These are phyloP conservation scores for Halenospora varia DNA, from an alignment of 495 filamentous ascomycete genomes.

Conservation along the genomic window DNA sequence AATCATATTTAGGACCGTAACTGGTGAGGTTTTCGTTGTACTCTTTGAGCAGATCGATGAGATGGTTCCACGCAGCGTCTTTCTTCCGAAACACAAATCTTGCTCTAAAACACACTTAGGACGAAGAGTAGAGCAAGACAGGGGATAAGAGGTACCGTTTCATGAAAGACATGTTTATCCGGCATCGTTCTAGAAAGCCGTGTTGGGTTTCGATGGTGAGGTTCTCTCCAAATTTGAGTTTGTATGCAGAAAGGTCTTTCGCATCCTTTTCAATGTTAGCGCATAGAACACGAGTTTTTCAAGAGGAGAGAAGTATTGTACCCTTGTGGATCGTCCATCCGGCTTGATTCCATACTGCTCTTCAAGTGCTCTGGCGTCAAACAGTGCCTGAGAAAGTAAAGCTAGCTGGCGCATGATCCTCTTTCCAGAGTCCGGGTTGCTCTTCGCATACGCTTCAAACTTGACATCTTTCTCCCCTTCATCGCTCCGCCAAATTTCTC, in stretches of 20 bases:
- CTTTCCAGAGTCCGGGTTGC: slow-evolving; percentile 9
- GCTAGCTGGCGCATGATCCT: slow-evolving; percentile 16
- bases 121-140: too few species aligned
- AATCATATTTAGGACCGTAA: slow-evolving; percentile 15
- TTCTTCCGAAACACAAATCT: slow-evolving; percentile 20
- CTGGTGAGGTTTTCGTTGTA: slow-evolving; percentile 17
- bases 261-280: slow-evolving; percentile 15
- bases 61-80: slow-evolving; percentile 13
- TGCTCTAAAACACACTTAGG: too few species aligned
- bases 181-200: slow-evolving; percentile 20
- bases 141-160: too few species aligned
- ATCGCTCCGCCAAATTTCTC: slow-evolving; percentile 24
- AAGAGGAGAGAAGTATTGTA: not conserved
- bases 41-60: slow-evolving; percentile 22
- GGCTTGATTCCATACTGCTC: slow-evolving; percentile 21
- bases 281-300: not conserved
- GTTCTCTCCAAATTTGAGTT: slow-evolving; percentile 13
- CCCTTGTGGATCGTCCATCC: slow-evolving; percentile 13
- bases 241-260: slow-evolving; percentile 21
- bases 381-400: slow-evolving; percentile 18
- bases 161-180: slow-evolving; percentile 21
- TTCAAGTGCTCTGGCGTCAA: slow-evolving; percentile 20
- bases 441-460: slow-evolving; percentile 21
- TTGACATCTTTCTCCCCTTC: slow-evolving; percentile 17
- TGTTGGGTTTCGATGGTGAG: slow-evolving; percentile 18